These are phyloP conservation scores for Eucalyptus caleyi DNA, from an alignment of 345 rosid species.

Conservation along the genomic window DNA sequence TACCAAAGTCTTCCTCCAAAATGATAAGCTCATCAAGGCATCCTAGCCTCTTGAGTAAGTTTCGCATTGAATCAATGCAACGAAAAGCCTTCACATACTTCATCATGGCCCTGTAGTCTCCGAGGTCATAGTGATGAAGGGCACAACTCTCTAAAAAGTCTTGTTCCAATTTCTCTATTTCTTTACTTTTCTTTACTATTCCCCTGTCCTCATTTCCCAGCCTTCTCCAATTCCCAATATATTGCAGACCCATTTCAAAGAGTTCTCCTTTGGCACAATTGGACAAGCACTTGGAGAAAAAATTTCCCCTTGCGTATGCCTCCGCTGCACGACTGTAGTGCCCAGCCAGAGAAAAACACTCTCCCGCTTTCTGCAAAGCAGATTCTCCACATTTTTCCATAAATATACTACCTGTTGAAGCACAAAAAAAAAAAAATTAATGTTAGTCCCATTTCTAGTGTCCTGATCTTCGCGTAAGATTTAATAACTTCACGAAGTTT, in stretches of 20 bases:
- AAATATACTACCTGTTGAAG: conserved; percentile 19
- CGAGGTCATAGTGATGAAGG: neutral
- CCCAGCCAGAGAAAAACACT: neutral
- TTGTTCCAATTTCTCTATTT: neutral
- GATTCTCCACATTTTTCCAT: neutral
- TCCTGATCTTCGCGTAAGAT: neutral
- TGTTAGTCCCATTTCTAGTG: neutral
- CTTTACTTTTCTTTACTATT: neutral
- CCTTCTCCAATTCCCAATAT: neutral
- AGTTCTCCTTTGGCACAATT: neutral
- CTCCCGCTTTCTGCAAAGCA: neutral
- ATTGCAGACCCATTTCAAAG: neutral
- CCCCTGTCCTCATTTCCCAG: neutral
- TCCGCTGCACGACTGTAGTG: neutral
- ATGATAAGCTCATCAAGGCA: conserved; percentile 8
- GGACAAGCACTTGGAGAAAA: neutral
- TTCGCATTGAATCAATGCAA: neutral
- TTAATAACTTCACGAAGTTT: neutral
- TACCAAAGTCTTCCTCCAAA: conserved; percentile 6
- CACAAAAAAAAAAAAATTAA: neutral
- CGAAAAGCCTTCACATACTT: conserved; percentile 3
- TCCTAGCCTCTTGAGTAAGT: neutral
- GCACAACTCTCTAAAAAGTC: neutral
- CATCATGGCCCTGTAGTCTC: conserved; percentile 1
- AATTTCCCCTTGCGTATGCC: neutral